phyloP scores from a whole-genome alignment of 73 alveolate genomes.

The Tetrahymena elliotti region DNA sequence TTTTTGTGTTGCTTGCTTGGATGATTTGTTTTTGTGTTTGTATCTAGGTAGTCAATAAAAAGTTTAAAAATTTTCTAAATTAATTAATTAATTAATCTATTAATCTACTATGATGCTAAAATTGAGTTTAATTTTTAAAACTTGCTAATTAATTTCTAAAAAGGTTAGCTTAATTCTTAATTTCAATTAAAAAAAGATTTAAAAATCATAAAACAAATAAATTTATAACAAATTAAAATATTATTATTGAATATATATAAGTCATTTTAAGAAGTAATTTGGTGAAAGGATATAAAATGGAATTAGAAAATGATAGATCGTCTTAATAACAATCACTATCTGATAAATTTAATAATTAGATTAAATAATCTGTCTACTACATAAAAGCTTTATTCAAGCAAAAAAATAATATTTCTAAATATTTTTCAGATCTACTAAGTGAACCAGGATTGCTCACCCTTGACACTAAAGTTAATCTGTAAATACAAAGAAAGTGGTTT shows the following conservation, averaged over 20 bases:
- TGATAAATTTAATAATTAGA: not conserved
- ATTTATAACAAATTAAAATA: no score
- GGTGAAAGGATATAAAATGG: not conserved
- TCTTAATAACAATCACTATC: not conserved
- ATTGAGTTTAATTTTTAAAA: no score
- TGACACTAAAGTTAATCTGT: not conserved
- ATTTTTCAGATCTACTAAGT: not conserved
- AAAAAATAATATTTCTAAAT: not conserved
- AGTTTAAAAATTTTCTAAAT: not conserved
- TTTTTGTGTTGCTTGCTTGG: no score
- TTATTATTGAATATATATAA: no score
- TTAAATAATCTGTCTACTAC: not conserved
- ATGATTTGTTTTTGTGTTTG: no score
- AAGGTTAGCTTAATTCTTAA: not conserved
- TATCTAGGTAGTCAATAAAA: no score
- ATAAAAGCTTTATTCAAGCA: not conserved
- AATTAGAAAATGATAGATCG: not conserved
- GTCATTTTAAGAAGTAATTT: no score
- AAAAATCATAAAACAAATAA: no score
- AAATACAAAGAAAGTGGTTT: not conserved
- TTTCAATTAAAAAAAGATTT: no score
- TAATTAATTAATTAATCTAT: no score
- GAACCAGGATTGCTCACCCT: not conserved
- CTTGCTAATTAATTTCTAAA: not conserved
- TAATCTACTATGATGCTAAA: not conserved